These are phyloP conservation scores for Aurinia saxatilis DNA, from an alignment of 345 rosid species.

Conservation along the genomic window DNA sequence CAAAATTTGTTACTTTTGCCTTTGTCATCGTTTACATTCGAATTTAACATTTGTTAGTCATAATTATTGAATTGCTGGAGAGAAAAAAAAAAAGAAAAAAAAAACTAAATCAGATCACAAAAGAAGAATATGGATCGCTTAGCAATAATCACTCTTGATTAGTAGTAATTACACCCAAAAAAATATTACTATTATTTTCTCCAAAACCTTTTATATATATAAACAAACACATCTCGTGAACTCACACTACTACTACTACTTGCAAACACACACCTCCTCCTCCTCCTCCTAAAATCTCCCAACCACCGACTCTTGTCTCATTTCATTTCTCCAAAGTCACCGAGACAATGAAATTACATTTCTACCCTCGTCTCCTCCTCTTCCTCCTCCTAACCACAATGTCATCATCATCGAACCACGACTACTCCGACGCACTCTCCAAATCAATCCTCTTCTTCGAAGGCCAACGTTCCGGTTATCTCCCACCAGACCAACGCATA, in stretches of 20 bases:
- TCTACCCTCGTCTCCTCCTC: background rate
- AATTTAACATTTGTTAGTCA: too few species aligned
- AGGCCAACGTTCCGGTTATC: conserved; percentile 84
- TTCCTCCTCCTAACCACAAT: background rate
- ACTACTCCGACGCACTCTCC: conserved; percentile 69
- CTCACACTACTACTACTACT: too few species aligned
- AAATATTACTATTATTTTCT: background rate
- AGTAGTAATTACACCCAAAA: background rate
- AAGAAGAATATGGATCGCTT: background rate
- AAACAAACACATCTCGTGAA: conserved; percentile 26
- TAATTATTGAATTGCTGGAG: too few species aligned
- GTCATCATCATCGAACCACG: conserved; percentile 33
- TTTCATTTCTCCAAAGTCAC: too few species aligned
- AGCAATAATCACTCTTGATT: background rate
- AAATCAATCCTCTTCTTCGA: conserved; percentile 93
- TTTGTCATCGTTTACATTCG: too few species aligned
- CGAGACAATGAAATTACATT: conserved; percentile 23
- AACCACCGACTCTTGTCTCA: conserved; percentile 12
- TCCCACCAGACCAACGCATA: conserved; percentile 65
- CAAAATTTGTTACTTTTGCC: too few species aligned
- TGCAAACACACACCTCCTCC: background rate
- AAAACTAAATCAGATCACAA: background rate
- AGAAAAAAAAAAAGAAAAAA: too few species aligned
- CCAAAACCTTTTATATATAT: background rate
- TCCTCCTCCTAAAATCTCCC: background rate